Evolutionary conservation across 345 rosid genomes (phyloP), one percentile per base, ranked within the genome.

Genomic region (Conringia planisiliqua): DNA sequence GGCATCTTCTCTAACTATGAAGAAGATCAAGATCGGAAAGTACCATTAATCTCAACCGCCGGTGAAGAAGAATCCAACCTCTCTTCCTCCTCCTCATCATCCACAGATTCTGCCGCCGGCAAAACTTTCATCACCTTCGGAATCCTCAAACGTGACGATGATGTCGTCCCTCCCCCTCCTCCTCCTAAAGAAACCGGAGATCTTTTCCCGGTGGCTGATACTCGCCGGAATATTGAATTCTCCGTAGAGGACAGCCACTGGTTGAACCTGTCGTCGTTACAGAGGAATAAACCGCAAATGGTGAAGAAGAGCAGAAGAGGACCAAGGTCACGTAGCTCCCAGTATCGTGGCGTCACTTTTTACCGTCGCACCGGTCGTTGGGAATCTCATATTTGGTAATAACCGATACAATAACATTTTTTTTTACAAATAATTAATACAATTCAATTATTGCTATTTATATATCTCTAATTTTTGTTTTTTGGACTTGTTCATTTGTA

Each of bases 381-480:
- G 99, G 99, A 96, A 60, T 96, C 99, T 5, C 99, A 96, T 79
- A 96, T 96, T 68, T 96, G 98, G 99, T 96, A 70, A 22, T 22
- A 22, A 22, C 24, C 24, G 24, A n/a, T n/a, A n/a, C n/a, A n/a
- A n/a, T n/a, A n/a, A n/a, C n/a, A n/a, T n/a, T n/a, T n/a, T n/a
- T n/a, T n/a, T n/a, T n/a, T n/a, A n/a, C n/a, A n/a, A n/a, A n/a
- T n/a, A n/a, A n/a, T n/a, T n/a, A 51, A 51, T 47, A 39, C 0
- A 6, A 33, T 12, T 14, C 36, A 58, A 1, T 40, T 69, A 18
- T 58, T 55, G 35, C 3, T 69, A 55, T 18, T n/a, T n/a, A 26
- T 26, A 2, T 3, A 1, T 47, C 7, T 26, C 59, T 65, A 60
- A 66, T 44, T 78, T 60, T 52, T 54, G 18, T 51, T 75, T 46